Evolutionary conservation across 768 basidiomycete genomes (phyloP), one percentile per base, ranked within the genome.

Genomic region (Tricholoma sp.): DNA sequence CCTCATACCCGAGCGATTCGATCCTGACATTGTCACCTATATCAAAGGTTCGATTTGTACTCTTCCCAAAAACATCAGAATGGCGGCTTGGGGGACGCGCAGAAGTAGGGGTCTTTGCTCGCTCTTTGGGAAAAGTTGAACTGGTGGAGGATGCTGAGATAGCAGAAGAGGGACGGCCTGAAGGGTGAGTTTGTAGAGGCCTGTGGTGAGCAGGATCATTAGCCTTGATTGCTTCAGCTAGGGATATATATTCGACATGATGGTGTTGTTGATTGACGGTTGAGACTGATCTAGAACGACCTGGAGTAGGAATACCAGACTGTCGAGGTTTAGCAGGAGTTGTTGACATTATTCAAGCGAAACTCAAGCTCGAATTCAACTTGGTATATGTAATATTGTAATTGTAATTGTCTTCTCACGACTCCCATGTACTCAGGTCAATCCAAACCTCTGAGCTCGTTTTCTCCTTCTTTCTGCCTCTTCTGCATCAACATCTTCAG

Each of bases 1-100:
- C 96, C 68, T 97, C 94, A 69, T 88, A 89, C 0, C 94, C 94
- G 46, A 93, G 79, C 9, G 88, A 90, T 64, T 94, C 92, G 45
- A 97, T 88, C 61, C 89, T 76, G 35, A 98, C 94, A 63, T 79
- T 83, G 64, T 94, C 91, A 2, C 91, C 94, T 4, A 89, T 75
- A 8, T 86, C 83, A 57, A 88, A 88, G 2, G 72, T 55, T 61
- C 75, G 72, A 62, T 78, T 78, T 16, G 75, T 64, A 61, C 74
- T 74, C 61, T 81, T 80, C 16, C 68, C 63, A 61, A 79, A 76
- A 3, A 73, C 72, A 61, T 91, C 89, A 6, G 88, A 86, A 51
- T 83, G 81, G 19, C 90, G 82, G 63, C 87, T 89, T 11, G 77
- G 70, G 31, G 65, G 60, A 37, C 72, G 71, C 5, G 65, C 63